Conservation (phyloP, 768 basidiomycete genomes). For the Ephemerocybe angulata region DNA sequence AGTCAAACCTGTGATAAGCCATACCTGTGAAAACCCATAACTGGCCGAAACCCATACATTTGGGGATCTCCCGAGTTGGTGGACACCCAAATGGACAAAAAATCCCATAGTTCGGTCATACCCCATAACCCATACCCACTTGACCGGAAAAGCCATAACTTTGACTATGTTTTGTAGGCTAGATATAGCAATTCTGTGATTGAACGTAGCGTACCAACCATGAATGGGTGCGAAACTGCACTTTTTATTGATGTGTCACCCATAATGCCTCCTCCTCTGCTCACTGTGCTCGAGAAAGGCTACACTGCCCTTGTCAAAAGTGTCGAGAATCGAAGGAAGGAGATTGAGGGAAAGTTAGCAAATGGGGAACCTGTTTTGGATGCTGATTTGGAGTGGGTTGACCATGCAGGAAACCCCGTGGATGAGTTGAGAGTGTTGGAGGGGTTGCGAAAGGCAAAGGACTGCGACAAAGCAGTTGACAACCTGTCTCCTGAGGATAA, state of each 20-base stretch:
- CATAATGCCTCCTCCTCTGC: background rate
- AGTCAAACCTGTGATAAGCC: slow-evolving; percentile 10
- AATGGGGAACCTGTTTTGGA: background rate
- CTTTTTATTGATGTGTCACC: too few relatives aligned
- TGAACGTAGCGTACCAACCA: too few relatives aligned
- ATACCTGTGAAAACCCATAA: slow-evolving; percentile 4
- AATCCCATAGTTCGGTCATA: too few relatives aligned
- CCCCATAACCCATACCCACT: too few relatives aligned
- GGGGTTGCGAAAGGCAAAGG: background rate
- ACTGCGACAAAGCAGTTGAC: background rate
- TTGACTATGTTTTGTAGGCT: too few relatives aligned
- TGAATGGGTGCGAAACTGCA: too few relatives aligned
- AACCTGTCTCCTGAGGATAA: background rate
- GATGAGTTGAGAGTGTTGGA: background rate
- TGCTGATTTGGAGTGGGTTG: background rate
- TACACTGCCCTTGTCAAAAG: background rate
- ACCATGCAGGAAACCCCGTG: background rate
- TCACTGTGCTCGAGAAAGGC: background rate
- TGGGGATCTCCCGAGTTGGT: background rate
- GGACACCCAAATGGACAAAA: too few relatives aligned
- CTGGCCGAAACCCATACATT: background rate
- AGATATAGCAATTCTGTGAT: too few relatives aligned
- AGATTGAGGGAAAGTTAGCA: background rate
- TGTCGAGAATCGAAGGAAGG: background rate
- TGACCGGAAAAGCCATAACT: too few relatives aligned